Evolutionary conservation across 345 rosid species (phyloP), one percentile per base, ranked within the genome.

Genomic region (Laguncularia racemosa): DNA sequence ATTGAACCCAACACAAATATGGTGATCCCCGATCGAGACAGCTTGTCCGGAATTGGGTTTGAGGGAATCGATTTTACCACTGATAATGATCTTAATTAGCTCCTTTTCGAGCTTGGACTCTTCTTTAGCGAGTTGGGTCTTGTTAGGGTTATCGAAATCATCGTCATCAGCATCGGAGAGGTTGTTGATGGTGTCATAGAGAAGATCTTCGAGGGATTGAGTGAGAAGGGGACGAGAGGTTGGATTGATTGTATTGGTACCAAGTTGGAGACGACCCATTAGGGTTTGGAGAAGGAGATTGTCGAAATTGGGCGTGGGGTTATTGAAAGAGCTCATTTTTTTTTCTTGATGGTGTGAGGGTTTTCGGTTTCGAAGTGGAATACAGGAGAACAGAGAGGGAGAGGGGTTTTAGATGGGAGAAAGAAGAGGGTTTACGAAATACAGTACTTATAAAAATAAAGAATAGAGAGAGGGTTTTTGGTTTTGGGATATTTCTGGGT

Each of bases 21-120:
- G 87, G 71, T 89, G 99, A 33, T 93, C 99, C 48, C 88, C 85
- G 60, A 93, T 71, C 2, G 90, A 76, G 40, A 87, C 92, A 1
- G 99, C 97, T 63, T 93, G 90, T 6, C 99, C 96, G 0, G 99
- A 93, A 71, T 89, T 93, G 60, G 97, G 90, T 48, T 89, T 89
- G 19, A 93, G 76, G n/a, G 87, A 67, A 52, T 75, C 96, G 65
- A 69, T 79, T 20, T 80, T 71, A 6, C 96, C 96, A 9, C 96
- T 79, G 3, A 78, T 78, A 64, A 93, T 80, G 50, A 82, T 56
- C 55, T 83, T 78, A 76, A 93, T 70, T 14, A 89, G 84, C 57
- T 93, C 88, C 61, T 82, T 84, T 75, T 93, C 99, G 21, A 93
- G 84, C 76, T 73, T 81, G 43, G 95, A 68, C 62, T 93, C 99